These are phyloP conservation scores for Physaria fendleri DNA, from an alignment of 345 rosid genomes.

Conservation along the genomic window DNA sequence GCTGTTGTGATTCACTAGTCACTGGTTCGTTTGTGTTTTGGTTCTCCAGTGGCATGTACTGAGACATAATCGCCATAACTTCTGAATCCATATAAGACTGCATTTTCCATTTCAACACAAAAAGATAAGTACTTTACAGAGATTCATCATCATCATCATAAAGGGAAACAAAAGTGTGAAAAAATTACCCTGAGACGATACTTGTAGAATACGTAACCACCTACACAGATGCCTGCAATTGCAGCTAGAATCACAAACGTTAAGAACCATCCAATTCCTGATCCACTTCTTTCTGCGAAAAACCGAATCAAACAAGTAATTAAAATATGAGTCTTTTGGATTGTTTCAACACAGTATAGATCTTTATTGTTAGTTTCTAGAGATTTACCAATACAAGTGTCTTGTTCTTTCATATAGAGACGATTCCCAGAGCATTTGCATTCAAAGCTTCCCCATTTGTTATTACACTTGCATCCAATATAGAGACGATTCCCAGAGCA, in stretches of 20 bases:
- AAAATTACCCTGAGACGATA: conserved; percentile 87
- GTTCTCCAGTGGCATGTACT: conserved; percentile 94
- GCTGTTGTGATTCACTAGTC: conserved; percentile 25
- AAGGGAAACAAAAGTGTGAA: not conserved
- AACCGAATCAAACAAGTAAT: no score
- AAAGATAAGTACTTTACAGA: not conserved
- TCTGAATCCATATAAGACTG: conserved; percentile 99
- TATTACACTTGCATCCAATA: conserved; percentile 82
- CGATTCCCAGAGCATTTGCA: conserved; percentile 79
- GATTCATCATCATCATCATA: not conserved
- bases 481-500: no score
- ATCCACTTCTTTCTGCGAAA: conserved; percentile 80
- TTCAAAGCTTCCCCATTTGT: conserved; percentile 79
- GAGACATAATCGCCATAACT: conserved; percentile 97
- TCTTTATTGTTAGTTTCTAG: conserved; percentile 7
- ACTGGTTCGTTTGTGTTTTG: conserved; percentile 33
- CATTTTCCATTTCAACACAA: not conserved
- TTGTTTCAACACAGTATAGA: not conserved
- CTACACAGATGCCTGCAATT: conserved; percentile 44
- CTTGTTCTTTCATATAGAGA: conserved; percentile 73
- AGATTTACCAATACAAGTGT: conserved; percentile 75
- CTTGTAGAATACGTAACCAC: conserved; percentile 90
- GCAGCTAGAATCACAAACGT: conserved; percentile 57
- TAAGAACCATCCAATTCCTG: conserved; percentile 60
- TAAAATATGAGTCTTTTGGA: not conserved